Evolutionary conservation across 2,329 filamentous ascomycete species (phyloP).

Genomic region (Ophiostoma tasmaniense): DNA sequence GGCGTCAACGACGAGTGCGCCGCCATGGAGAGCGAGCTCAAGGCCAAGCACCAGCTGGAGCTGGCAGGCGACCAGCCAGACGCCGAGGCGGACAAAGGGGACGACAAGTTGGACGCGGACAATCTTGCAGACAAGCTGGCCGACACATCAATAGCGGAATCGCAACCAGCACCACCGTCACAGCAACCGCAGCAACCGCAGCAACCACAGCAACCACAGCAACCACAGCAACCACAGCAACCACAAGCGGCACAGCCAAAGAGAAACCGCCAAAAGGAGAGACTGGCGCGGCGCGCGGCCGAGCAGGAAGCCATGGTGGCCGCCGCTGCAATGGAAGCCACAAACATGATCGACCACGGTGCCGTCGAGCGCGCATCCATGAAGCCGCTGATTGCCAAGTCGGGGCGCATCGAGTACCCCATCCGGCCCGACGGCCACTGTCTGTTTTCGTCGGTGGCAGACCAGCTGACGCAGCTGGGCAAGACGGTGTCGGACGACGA

Average conservation of each 20-base stretch:
- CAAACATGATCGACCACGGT: constrained; percentile 63
- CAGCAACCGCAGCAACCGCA: neutral
- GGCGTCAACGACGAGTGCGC: constrained; percentile 70
- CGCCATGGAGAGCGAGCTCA: constrained; percentile 56
- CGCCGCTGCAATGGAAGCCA: constrained; percentile 67
- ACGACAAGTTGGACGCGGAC: constrained; percentile 17
- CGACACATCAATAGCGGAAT: constrained; percentile 17
- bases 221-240: neutral
- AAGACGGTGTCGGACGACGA: constrained; percentile 31
- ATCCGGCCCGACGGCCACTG: constrained; percentile 92
- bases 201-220: neutral
- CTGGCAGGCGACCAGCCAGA: constrained; percentile 29
- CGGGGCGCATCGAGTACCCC: constrained; percentile 63
- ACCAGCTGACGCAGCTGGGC: constrained; percentile 57
- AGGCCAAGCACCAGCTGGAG: constrained; percentile 59
- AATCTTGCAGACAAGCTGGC: constrained; percentile 13
- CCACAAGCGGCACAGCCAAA: constrained; percentile 29
- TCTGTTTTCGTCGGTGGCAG: constrained; percentile 83
- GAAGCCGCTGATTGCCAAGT: constrained; percentile 53
- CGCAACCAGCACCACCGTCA: neutral
- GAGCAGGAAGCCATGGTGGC: constrained; percentile 64
- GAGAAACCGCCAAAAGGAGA: constrained; percentile 83
- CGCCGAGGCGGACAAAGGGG: constrained; percentile 11
- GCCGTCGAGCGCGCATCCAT: constrained; percentile 63
- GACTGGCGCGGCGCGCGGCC: constrained; percentile 78